Base-by-base conservation (phyloP, 2,329 filamentous ascomycete species). In the Aureobasidium mangrovei region DNA sequence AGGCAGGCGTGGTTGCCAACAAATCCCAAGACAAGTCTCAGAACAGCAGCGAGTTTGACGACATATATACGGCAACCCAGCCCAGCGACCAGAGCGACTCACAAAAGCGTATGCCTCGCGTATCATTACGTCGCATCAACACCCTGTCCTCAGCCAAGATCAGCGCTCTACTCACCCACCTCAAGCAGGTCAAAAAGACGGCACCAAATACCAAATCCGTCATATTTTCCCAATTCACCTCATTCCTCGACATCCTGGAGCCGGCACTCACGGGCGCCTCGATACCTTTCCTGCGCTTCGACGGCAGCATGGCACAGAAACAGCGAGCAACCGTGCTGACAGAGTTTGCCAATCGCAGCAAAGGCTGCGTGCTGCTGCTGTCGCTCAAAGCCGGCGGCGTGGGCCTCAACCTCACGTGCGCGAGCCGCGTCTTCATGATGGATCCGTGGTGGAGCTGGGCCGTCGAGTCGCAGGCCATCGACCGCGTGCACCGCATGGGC, bases 361-460 rank as follows among this genome's bases (percentile, higher is more conserved):
- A 78, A 46, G 88, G 88, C 27, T 80, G 80, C 2, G 81, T 98
- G 1, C 74, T 98, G 3, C 76, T 98, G 1, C 80, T 98, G 49
- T 91, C 85, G 62, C 74, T 98, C 54, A 80, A 89, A 24, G 93
- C 94, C 0, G 93, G 94, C 4, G 94, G 93, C 27, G 93, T 98
- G 0, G 93, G 93, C 0, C 76, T 98, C 41, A 98, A 98, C 65
- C 71, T 98, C 58, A 97, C 91, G 0, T 84, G 84, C 60, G 93
- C 93, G 4, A 88, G 85, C 59, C 77, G 88, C 53, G 94, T 98
- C 4, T 98, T 86, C 73, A 94, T 98, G 87, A 97, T 98, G 93
- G 93, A 98, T 69, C 93, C 93, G 0, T 98, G 93, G 93, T 98
- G 93, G 93, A 94, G 88, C 66, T 98, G 91, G 70, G 91, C 93